These are phyloP conservation scores for Microdochium trichocladiopsis DNA, from an alignment of 2,329 filamentous ascomycete genomes.

Conservation along the genomic window DNA sequence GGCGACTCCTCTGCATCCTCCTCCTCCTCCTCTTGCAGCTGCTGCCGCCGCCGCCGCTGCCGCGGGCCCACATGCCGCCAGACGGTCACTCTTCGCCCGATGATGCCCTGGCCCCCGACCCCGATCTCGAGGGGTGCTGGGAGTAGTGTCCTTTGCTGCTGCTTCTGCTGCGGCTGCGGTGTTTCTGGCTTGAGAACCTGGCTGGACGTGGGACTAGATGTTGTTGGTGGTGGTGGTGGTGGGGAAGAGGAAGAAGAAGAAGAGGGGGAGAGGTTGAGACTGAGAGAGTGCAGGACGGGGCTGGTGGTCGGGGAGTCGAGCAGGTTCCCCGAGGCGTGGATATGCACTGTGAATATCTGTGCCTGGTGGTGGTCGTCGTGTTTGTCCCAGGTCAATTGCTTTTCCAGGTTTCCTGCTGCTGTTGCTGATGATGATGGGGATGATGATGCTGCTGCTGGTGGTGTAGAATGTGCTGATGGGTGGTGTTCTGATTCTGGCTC, in stretches of 20 bases:
- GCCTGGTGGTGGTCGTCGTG: background rate
- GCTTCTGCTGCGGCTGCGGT: background rate
- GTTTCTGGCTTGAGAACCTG: background rate
- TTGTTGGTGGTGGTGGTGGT: background rate
- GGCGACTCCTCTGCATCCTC: background rate
- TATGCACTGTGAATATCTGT: background rate
- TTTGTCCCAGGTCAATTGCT: background rate
- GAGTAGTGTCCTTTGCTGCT: background rate
- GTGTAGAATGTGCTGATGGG: no score
- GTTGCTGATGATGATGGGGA: no score
- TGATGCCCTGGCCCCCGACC: slow-evolving; percentile 6
- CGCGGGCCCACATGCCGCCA: no score
- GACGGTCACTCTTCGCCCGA: slow-evolving; percentile 4
- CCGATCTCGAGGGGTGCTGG: slow-evolving; percentile 4
- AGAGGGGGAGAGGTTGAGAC: background rate
- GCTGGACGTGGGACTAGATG: background rate
- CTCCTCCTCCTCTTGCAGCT: background rate
- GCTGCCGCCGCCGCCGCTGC: background rate
- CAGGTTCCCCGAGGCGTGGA: background rate
- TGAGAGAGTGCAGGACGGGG: background rate
- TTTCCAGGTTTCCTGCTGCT: no score
- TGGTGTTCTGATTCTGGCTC: no score
- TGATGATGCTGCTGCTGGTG: no score
- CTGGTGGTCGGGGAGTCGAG: background rate
- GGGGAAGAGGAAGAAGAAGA: background rate